These are phyloP conservation scores for Gaeumannomyces tritici DNA, from an alignment of 2,329 filamentous ascomycete genomes.

Conservation along the genomic window DNA sequence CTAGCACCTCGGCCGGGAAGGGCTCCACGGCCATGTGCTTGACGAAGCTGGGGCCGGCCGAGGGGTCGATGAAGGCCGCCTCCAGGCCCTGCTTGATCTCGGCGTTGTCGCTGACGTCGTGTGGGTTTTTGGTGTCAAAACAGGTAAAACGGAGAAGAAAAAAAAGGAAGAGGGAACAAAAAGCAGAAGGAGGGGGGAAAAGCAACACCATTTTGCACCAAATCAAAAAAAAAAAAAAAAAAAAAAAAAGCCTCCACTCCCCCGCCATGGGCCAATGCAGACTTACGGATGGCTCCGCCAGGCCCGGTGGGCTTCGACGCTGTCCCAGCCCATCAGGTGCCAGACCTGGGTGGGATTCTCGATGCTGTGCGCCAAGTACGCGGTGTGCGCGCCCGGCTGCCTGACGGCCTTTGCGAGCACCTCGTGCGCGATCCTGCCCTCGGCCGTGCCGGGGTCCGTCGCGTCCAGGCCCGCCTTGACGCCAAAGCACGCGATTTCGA, in stretches of 20 bases:
- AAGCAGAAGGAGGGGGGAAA: no score
- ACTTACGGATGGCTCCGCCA: background rate
- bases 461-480: slow-evolving; percentile 11
- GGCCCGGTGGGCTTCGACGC: slow-evolving; percentile 13
- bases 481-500: slow-evolving; percentile 13
- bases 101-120: background rate
- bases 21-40: slow-evolving; percentile 3
- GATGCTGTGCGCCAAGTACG: slow-evolving; percentile 13
- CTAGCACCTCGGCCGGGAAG: background rate
- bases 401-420: background rate
- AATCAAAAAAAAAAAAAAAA: background rate
- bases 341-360: slow-evolving; percentile 13
- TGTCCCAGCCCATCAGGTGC: slow-evolving; percentile 17
- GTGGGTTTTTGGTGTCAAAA: background rate
- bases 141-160: background rate
- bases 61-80: background rate
- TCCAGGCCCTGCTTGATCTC: background rate
- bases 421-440: slow-evolving; percentile 5
- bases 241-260: background rate
- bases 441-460: slow-evolving; percentile 11
- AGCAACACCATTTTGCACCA: no score
- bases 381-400: slow-evolving; percentile 10
- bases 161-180: no score
- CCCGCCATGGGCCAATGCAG: background rate
- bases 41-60: background rate